These are phyloP conservation scores for Quercus robur DNA, from an alignment of 306 rosid genomes.

Conservation along the genomic window DNA sequence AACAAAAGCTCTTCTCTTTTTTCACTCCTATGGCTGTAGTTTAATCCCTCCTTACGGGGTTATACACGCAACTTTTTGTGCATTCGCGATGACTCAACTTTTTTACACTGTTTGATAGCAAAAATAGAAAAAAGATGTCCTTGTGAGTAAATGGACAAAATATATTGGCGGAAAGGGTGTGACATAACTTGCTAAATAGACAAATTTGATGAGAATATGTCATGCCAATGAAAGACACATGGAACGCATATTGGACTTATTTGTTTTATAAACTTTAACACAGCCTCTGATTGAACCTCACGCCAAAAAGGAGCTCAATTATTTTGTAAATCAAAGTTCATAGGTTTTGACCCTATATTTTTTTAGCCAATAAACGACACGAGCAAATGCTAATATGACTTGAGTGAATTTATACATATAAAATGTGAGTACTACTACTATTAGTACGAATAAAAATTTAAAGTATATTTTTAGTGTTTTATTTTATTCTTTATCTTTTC, in stretches of 20 bases:
- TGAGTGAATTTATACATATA: not conserved
- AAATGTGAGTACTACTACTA: not conserved
- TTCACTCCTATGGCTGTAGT: slow-evolving; percentile 35
- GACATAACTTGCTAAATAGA: slow-evolving; percentile 15
- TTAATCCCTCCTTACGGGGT: slow-evolving; percentile 28
- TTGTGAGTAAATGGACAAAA: not conserved
- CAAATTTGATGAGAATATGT: slow-evolving; percentile 13
- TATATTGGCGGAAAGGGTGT: slow-evolving; percentile 19
- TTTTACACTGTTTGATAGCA: not conserved
- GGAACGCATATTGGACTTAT: slow-evolving; percentile 33
- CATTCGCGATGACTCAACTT: slow-evolving; percentile 29
- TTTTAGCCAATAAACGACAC: not conserved
- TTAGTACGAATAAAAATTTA: no score
- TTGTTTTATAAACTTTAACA: not conserved
- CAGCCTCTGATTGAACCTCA: slow-evolving; percentile 1
- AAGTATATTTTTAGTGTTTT: no score
- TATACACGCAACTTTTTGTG: slow-evolving; percentile 38
- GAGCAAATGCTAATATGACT: not conserved
- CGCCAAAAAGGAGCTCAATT: not conserved
- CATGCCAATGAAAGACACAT: slow-evolving; percentile 36
- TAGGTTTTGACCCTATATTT: not conserved
- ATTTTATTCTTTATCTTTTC: no score
- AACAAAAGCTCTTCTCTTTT: slow-evolving; percentile 38
- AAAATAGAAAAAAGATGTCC: not conserved
- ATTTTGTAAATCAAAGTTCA: not conserved